Evolutionary conservation across 208 protist species (phyloP), one percentile per base, ranked within the genome.

Genomic region (Leishmania turanica): DNA sequence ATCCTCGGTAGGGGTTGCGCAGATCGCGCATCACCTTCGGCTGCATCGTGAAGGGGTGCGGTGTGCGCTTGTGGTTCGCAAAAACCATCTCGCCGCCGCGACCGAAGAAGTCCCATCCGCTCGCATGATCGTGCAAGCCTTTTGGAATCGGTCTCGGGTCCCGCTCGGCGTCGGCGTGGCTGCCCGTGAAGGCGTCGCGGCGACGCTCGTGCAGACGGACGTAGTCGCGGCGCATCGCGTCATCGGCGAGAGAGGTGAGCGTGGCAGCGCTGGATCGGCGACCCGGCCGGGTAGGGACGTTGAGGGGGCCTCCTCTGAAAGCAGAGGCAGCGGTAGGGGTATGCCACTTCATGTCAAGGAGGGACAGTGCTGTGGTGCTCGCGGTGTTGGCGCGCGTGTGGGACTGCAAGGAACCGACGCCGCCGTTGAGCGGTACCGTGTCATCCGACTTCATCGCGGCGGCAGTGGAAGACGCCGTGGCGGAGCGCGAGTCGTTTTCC

Each of bases 81-180:
- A 96, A 98, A 45, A 94, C 90, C 95, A 96, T 96, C 81, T 96
- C 92, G 0, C 95, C 95, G 60, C 91, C 93, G 11, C 93, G 90
- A 6, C 92, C 91, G 66, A 88, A 93, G 83, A 95, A 97, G 81
- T 94, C 90, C 92, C 93, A 98, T 3, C 95, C 95, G 76, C 84
- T 97, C 7, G 93, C 93, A 19, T 86, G 81, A 79, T 98, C 95
- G 80, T 98, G 93, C 37, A 96, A 81, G 4, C 95, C 95, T 42
- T 92, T 92, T 2, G 95, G 95, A 11, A 89, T 80, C 66, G 93
- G 93, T 8, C 93, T 87, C 34, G 95, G 95, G 77, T 98, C 95
- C 6, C 79, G 75, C 21, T 95, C 83, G 8, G 95, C 82, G 73
- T 92, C 91, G 7, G 66, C 79, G 77, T 68, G 54, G 76, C 66